Evolutionary conservation across 169 alveolate genomes (phyloP).

Genomic region (Cyclospora cayetanensis): DNA sequence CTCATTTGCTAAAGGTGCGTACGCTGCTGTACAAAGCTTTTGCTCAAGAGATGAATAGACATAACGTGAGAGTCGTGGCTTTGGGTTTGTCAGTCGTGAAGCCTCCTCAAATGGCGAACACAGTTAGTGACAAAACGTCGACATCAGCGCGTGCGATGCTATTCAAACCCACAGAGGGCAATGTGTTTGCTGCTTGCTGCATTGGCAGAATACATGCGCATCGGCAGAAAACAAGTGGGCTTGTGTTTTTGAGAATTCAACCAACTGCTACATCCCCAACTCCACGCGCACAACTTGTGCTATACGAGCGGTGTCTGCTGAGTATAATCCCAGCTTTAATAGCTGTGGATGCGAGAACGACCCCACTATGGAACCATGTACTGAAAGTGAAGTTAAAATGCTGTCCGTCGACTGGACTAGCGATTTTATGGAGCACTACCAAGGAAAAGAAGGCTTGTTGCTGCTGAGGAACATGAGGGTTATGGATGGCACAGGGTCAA

Average conservation of each 20-base stretch:
- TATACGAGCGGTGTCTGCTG: neutral
- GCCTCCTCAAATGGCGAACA: no score
- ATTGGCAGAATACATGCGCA: conserved; percentile 25
- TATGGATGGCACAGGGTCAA: conserved; percentile 56
- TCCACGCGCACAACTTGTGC: conserved; percentile 45
- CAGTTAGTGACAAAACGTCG: no score
- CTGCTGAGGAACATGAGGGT: conserved; percentile 59
- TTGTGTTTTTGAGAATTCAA: neutral
- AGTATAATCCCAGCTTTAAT: neutral
- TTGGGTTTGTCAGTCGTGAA: no score
- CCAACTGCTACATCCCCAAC: conserved; percentile 54
- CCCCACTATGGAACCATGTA: conserved; percentile 49
- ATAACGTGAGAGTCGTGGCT: no score
- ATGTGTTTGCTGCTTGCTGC: no score
- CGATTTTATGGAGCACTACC: neutral
- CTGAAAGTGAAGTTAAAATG: conserved; percentile 29
- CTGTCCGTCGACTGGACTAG: conserved; percentile 10
- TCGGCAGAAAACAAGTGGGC: conserved; percentile 23
- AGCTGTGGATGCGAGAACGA: conserved; percentile 52
- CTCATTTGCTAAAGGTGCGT: conserved; percentile 31
- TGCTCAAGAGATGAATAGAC: no score
- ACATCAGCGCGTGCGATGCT: no score
- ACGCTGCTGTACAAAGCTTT: no score
- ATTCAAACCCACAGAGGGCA: no score
- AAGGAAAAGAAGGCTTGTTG: neutral